Base-by-base conservation (phyloP, 345 rosid species). In the Salix viminalis region DNA sequence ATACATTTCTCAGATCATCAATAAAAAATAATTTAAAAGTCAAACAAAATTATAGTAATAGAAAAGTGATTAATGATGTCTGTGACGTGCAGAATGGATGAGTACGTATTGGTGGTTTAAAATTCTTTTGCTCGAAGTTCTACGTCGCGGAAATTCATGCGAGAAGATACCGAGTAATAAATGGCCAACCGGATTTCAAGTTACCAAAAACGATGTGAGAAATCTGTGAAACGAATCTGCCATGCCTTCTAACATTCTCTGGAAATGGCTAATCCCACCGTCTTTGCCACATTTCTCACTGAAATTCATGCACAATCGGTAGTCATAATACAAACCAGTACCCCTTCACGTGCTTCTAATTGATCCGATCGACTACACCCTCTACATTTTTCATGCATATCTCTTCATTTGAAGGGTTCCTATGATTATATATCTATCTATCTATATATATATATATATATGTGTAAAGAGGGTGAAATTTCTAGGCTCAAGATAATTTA, bases 191-290 rank as follows among this genome's bases (percentile, higher is more conserved):
- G 46, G 58, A 41, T 60, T 41, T 60, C 10, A 54, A 24, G 26
- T 24, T 21, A 7, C 19, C 5, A 15, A 14, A 16, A 54, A 14
- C 28, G 62, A n/a, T n/a, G 62, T 58, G 28, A n/a, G 48, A 46
- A 54, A 28, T 48, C 34, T 48, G 73, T 30, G 26, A 69, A 74
- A 36, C 26, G 71, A 75, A 34, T 39, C 64, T n/a, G n/a, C 32
- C 54, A 30, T 65, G 6, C 44, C 42, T 48, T 71, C 65, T 69
- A 77, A 83, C 86, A 81, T 86, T 83, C 85, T 81, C 79, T 79
- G 82, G 24, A 70, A 36, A 12, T 69, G 67, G 23, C 10, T 70
- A 28, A 64, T 42, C 58, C 71, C 62, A 58, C 28, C 12, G 28
- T 26, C 62, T n/a, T 3, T n/a, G 4, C 71, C 67, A 30, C 44